Conservation (phyloP, 2,329 filamentous ascomycete species). For the Hypoxylon sp. region DNA sequence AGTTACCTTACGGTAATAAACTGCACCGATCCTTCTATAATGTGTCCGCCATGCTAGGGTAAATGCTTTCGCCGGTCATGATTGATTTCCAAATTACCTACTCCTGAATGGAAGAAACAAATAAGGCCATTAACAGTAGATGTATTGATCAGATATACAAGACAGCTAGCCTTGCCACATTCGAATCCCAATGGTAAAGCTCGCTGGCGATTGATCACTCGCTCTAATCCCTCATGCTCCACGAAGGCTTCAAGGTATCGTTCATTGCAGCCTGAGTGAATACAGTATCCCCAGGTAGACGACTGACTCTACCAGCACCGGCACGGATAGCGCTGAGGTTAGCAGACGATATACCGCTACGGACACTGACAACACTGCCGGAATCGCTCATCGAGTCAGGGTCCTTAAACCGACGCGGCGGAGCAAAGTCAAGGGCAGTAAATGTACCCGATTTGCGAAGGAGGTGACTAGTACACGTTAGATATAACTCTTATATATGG, state of each 20-base stretch:
- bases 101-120: slow-evolving; percentile 35
- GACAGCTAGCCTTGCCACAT: slow-evolving; percentile 32
- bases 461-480: slow-evolving; percentile 69
- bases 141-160: slow-evolving; percentile 43
- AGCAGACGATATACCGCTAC: slow-evolving; percentile 80
- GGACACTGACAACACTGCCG: slow-evolving; percentile 79
- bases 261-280: slow-evolving; percentile 80
- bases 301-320: slow-evolving; percentile 89
- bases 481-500: background rate
- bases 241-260: slow-evolving; percentile 71
- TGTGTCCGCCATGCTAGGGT: slow-evolving; percentile 42
- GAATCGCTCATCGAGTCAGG: slow-evolving; percentile 73
- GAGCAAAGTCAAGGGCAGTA: slow-evolving; percentile 84
- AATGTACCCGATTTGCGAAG: slow-evolving; percentile 85
- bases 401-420: slow-evolving; percentile 80
- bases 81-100: slow-evolving; percentile 45
- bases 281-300: slow-evolving; percentile 84
- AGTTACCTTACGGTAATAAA: slow-evolving; percentile 38
- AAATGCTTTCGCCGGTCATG: slow-evolving; percentile 43
- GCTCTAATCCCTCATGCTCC: slow-evolving; percentile 66
- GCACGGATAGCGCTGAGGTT: slow-evolving; percentile 80
- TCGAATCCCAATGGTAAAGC: slow-evolving; percentile 18
- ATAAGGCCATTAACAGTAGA: slow-evolving; percentile 44
- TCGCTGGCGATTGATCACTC: slow-evolving; percentile 2
- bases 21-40: slow-evolving; percentile 46